Percentiles rank a stretch among this genome's conserved stretches.
These are phyloP conservation scores for Aspergillus panamensis DNA, from an alignment of 495 filamentous ascomycete genomes.

Conservation along the genomic window DNA sequence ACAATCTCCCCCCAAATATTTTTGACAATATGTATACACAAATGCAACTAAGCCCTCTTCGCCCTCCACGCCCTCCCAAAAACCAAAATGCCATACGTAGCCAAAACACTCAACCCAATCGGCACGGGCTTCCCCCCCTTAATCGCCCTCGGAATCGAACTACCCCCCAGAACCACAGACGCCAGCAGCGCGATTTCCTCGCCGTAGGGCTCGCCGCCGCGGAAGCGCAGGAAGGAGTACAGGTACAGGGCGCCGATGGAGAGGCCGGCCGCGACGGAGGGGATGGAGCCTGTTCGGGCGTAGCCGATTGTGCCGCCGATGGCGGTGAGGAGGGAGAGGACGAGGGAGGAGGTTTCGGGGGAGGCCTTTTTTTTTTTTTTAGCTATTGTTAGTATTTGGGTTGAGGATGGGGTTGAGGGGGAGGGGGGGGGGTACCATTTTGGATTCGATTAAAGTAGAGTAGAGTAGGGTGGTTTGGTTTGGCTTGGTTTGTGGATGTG, in stretches of 20 bases:
- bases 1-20: no score
- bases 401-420: neutral
- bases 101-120: slow-evolving; percentile 62
- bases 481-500: no score
- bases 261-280: slow-evolving; percentile 77
- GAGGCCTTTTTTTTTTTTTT: slow-evolving; percentile 10
- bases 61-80: slow-evolving; percentile 54
- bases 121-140: slow-evolving; percentile 74
- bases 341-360: slow-evolving; percentile 53
- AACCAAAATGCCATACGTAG: slow-evolving; percentile 61
- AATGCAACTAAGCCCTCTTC: slow-evolving; percentile 27
- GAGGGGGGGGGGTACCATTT: no score
- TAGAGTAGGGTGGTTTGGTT: no score
- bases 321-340: slow-evolving; percentile 79
- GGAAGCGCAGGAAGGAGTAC: slow-evolving; percentile 38
- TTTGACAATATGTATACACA: no score
- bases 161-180: slow-evolving; percentile 74
- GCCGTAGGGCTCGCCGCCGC: slow-evolving; percentile 59
- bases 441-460: no score
- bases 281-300: slow-evolving; percentile 74
- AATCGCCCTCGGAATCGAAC: slow-evolving; percentile 79
- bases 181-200: slow-evolving; percentile 75
- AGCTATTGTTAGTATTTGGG: no score
- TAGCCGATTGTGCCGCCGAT: slow-evolving; percentile 85
- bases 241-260: slow-evolving; percentile 68